These are phyloP conservation scores for Dactylellina leptospora DNA, from an alignment of 2,329 filamentous ascomycete genomes.

Conservation along the genomic window DNA sequence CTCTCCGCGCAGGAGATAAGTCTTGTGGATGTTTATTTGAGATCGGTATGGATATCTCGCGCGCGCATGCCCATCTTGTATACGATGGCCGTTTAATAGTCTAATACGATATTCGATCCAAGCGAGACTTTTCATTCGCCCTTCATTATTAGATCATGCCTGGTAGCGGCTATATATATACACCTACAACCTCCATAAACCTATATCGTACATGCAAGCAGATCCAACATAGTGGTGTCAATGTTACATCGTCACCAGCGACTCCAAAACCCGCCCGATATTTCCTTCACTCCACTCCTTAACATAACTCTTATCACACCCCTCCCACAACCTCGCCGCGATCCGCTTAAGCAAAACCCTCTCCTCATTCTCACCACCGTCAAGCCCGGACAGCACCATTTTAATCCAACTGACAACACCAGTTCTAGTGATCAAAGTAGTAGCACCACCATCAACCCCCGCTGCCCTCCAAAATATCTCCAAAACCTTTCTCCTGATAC, in stretches of 20 bases:
- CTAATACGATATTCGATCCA: no score
- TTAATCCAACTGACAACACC: constrained; percentile 55
- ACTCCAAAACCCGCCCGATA: constrained; percentile 36
- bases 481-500: constrained; percentile 53
- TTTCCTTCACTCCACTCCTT: constrained; percentile 55
- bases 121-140: no score
- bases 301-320: constrained; percentile 55
- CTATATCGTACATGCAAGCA: no score
- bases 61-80: no score
- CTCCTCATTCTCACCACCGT: constrained; percentile 18
- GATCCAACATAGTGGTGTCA: background rate
- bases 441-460: constrained; percentile 55
- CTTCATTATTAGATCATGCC: no score
- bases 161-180: no score
- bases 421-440: constrained; percentile 57
- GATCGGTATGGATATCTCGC: no score
- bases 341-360: constrained; percentile 54
- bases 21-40: no score
- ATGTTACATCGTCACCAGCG: constrained; percentile 21
- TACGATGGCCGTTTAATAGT: no score
- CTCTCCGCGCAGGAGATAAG: no score
- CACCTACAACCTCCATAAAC: background rate
- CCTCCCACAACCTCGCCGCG: constrained; percentile 55
- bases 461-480: constrained; percentile 56
- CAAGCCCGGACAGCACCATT: constrained; percentile 35